phyloP scores from a whole-genome alignment of 108 stramenopile species.

The Skeletonema menzelii region DNA sequence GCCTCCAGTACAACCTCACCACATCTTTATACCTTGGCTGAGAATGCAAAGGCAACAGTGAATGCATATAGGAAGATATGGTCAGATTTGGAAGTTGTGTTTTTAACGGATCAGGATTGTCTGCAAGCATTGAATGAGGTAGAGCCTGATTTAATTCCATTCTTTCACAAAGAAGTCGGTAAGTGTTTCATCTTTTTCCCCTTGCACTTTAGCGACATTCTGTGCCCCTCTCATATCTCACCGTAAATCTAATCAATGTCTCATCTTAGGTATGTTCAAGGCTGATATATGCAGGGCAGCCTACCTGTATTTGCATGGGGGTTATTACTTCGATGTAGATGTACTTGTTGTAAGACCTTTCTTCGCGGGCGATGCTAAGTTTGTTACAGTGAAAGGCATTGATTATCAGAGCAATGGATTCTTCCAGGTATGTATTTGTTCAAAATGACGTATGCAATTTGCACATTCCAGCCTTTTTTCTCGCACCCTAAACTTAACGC shows the following conservation, averaged over 20 bases:
- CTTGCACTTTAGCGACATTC: background rate
- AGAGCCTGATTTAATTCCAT: slow-evolving; percentile 17
- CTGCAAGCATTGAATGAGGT: slow-evolving; percentile 5
- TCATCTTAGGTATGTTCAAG: slow-evolving; percentile 24
- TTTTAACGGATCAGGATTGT: no score
- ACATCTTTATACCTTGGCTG: no score
- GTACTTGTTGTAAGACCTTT: slow-evolving; percentile 20
- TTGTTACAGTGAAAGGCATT: slow-evolving; percentile 29
- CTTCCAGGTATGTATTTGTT: slow-evolving; percentile 13
- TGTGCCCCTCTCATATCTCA: background rate
- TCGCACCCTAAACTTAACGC: no score
- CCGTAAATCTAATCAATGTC: background rate
- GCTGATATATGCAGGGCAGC: slow-evolving; percentile 34
- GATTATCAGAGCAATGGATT: slow-evolving; percentile 4
- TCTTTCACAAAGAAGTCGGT: slow-evolving; percentile 11
- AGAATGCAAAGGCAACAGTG: no score
- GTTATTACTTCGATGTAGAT: slow-evolving; percentile 44
- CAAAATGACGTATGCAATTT: no score
- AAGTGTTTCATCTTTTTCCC: background rate
- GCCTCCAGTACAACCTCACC: no score
- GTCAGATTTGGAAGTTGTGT: no score
- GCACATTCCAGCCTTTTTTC: no score
- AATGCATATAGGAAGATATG: no score
- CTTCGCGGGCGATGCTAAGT: slow-evolving; percentile 2
- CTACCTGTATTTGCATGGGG: slow-evolving; percentile 20